A percentile compares a stretch with the other conserved stretches of the same genome.
Conservation (phyloP, 2,329 filamentous ascomycete genomes). For the Teratosphaeria epicoccoides region DNA sequence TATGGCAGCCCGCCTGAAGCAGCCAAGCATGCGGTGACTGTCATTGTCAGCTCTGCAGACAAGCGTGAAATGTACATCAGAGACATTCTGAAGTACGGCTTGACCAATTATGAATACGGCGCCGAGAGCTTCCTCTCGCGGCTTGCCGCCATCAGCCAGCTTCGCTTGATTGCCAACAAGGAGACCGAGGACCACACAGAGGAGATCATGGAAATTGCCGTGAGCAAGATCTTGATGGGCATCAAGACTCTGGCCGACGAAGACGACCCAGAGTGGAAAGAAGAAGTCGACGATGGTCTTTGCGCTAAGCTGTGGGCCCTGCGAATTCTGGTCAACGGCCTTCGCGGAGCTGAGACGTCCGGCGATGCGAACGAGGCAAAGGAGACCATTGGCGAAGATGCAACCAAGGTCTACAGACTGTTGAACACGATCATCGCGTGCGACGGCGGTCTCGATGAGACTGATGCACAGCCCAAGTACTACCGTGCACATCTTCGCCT, state of each 20-base stretch:
- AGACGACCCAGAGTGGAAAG: conserved; percentile 34
- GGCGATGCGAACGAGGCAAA: conserved; percentile 25
- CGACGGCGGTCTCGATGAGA: conserved; percentile 70
- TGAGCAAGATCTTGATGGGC: conserved; percentile 62
- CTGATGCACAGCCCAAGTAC: conserved; percentile 58
- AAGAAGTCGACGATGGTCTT: conserved; percentile 66
- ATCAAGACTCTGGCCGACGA: conserved; percentile 45
- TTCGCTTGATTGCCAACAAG: conserved; percentile 64
- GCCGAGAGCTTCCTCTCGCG: conserved; percentile 63
- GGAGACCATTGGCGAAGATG: conserved; percentile 38
- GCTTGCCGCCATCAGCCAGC: conserved; percentile 59
- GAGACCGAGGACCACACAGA: conserved; percentile 61
- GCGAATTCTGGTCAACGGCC: conserved; percentile 74
- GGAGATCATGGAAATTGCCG: conserved; percentile 65
- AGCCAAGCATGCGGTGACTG: conserved; percentile 87
- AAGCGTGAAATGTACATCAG: conserved; percentile 76
- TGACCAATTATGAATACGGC: conserved; percentile 64
- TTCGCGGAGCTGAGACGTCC: conserved; percentile 47
- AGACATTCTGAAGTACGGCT: conserved; percentile 66
- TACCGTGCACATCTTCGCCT: conserved; percentile 76
- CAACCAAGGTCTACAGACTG: conserved; percentile 63
- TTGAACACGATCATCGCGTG: conserved; percentile 65
- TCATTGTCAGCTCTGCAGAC: conserved; percentile 68
- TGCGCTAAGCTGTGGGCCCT: conserved; percentile 74
- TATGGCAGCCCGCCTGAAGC: conserved; percentile 71